Base-by-base conservation (phyloP, 768 basidiomycete species). In the Lactifluus pinguis region DNA sequence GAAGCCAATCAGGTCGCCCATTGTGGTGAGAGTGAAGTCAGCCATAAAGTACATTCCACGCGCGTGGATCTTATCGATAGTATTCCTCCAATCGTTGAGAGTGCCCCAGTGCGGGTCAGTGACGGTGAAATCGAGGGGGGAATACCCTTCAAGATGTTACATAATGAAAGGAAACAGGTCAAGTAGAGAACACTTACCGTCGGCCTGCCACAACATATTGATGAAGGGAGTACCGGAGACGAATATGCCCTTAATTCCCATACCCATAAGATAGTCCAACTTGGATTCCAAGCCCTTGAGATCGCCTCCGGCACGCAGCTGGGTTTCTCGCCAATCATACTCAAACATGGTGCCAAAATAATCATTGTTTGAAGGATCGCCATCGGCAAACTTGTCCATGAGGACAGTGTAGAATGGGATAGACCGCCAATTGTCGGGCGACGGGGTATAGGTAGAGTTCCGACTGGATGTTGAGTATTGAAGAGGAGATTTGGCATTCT, bases 161-260 rank as follows among this genome's bases (percentile, higher is more conserved):
- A 58, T 65, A 9, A 32, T 55, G 32, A 44, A 44, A 48, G 11
- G 38, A 48, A 55, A 42, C 41, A 13, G 41, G 39, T 19, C 49
- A 47, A 25, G 25, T 25, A 39, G 29, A 53, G 45, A 25, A 2
- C 29, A 82, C 92, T 70, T 56, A 94, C 93, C 92, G 80, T 95
- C 93, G 4, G 92, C 88, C 70, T 94, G 87, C 93, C 93, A 95
- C 17, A 92, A 74, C 93, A 94, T 94, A 79, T 95, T 95, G 63
- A 97, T 63, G 73, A 92, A 97, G 53, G 86, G 84, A 1, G 94
- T 97, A 55, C 94, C 94, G 21, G 94, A 92, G 71, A 95, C 87
- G 75, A 92, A 95, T 67, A 97, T 84, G 54, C 84, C 79, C 67
- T 77, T 77, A 60, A 92, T 74, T 64, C 94, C 94, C 90, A 95